phyloP scores from a whole-genome alignment of 441 rosid genomes.

The Gossypium lobatum region DNA sequence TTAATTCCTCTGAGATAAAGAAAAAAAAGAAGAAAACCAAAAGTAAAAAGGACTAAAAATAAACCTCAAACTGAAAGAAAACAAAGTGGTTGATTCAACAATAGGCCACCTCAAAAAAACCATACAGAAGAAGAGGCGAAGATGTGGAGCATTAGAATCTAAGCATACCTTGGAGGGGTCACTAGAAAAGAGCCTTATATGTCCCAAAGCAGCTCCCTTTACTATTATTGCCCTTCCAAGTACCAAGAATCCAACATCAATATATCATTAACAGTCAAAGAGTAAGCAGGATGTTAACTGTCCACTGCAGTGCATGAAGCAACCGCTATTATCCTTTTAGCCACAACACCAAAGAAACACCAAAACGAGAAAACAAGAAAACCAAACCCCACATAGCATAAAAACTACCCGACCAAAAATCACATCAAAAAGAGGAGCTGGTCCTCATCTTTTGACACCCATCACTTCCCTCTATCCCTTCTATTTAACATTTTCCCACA shows the following conservation, averaged over 20 bases:
- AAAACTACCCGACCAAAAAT: slow-evolving; percentile 36
- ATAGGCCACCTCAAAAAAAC: not conserved
- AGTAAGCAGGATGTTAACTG: slow-evolving; percentile 12
- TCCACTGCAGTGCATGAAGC: slow-evolving; percentile 18
- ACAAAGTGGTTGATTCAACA: not conserved
- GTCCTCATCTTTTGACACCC: slow-evolving; percentile 51
- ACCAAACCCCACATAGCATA: slow-evolving; percentile 31
- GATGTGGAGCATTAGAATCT: not conserved
- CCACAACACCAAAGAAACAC: slow-evolving; percentile 19
- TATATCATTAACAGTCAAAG: slow-evolving; percentile 12
- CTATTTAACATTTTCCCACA: slow-evolving; percentile 25
- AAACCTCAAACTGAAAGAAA: slow-evolving; percentile 9
- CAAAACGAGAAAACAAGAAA: slow-evolving; percentile 8
- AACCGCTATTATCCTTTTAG: not conserved
- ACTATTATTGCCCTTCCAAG: slow-evolving; percentile 9
- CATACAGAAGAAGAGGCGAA: not conserved
- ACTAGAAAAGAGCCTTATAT: slow-evolving; percentile 5
- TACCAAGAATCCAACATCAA: slow-evolving; percentile 14
- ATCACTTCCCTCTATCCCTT: slow-evolving; percentile 23
- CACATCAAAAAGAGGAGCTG: slow-evolving; percentile 51
- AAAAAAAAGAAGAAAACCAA: not conserved
- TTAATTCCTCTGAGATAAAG: not conserved
- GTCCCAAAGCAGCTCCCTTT: slow-evolving; percentile 12
- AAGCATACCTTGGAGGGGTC: slow-evolving; percentile 19
- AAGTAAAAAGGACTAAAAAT: not conserved